Evolutionary conservation across 2,329 filamentous ascomycete species (phyloP), one percentile per base, ranked within the genome.

Genomic region (Botrytis fabae): DNA sequence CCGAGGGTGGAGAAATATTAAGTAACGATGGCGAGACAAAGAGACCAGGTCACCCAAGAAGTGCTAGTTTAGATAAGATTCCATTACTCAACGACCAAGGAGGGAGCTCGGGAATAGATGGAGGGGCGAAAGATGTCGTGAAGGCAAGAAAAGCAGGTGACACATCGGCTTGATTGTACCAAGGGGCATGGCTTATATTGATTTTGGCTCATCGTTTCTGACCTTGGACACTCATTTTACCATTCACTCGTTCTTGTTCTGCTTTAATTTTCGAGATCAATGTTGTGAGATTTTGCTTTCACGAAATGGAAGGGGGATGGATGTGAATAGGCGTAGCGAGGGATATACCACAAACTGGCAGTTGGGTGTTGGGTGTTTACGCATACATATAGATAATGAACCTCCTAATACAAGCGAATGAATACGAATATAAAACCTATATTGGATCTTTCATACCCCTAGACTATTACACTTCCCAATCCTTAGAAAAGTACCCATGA

Each of bases 11-110:
- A 44, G 76, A 76, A 57, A 59, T 64, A 35, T 63, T 69, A 20
- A 68, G 59, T 14, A 62, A 69, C 2, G 22, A 59, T 44, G 60
- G 51, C 18, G 57, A 70, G 42, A n/a, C 54, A 73, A 73, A 60
- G n/a, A 38, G 28, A 5, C 42, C 38, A 32, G 44, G 7, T 6
- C 76, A 80, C 59, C 35, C 40, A 9, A 74, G 75, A 46, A 76
- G 72, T 48, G 70, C 69, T 14, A 80, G 79, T 64, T 73, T 91
- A 2, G 88, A 90, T 74, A 83, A 84, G 28, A 90, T 91, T 64
- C 88, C 89, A 3, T 80, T 90, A 44, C 81, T 91, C 25, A 84
- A 82, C 48, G 86, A 87, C 25, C 85, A 88, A 70, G 78, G 79
- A 60, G 77, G 76, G 4, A 80, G 83, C 9, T 86, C 84, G 1